Evolutionary conservation across 2,329 filamentous ascomycete genomes (phyloP).

Genomic region (Claviceps spartinae): DNA sequence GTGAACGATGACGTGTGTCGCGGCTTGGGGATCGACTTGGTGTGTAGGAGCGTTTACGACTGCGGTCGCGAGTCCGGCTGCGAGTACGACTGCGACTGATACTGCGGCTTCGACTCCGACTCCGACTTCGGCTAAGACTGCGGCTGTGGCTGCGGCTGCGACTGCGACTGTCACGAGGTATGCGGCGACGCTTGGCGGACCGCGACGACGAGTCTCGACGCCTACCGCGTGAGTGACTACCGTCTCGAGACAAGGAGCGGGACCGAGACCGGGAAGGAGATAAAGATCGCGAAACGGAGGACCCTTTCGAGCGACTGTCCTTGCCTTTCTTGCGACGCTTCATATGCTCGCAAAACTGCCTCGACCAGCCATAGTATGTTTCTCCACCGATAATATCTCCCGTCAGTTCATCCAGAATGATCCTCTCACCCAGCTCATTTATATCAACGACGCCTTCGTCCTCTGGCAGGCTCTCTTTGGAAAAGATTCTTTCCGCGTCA

Average conservation of each 20-base stretch:
- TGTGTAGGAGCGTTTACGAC: slow-evolving; percentile 11
- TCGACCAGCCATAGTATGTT: slow-evolving; percentile 83
- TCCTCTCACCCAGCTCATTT: slow-evolving; percentile 60
- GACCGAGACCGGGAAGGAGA: slow-evolving; percentile 12
- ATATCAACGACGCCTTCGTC: slow-evolving; percentile 46
- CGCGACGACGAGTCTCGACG: slow-evolving; percentile 20
- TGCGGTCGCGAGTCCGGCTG: slow-evolving; percentile 10
- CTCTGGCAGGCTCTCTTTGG: slow-evolving; percentile 32
- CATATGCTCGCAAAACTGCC: slow-evolving; percentile 69
- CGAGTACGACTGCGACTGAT: slow-evolving; percentile 12
- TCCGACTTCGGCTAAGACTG: slow-evolving; percentile 11
- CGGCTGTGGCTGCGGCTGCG: slow-evolving; percentile 13
- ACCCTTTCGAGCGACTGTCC: slow-evolving; percentile 14
- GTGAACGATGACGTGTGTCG: slow-evolving; percentile 12
- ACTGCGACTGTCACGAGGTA: slow-evolving; percentile 13
- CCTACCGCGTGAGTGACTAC: slow-evolving; percentile 14
- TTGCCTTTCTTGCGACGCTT: slow-evolving; percentile 36
- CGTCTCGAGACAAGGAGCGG: slow-evolving; percentile 10
- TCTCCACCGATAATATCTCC: slow-evolving; percentile 52
- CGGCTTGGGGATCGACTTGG: slow-evolving; percentile 13
- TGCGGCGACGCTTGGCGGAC: slow-evolving; percentile 17
- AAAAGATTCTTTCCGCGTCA: slow-evolving; percentile 57
- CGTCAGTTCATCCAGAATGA: slow-evolving; percentile 51
- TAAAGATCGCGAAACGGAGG: slow-evolving; percentile 19
- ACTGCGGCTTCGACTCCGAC: slow-evolving; percentile 12